Evolutionary conservation across 495 filamentous ascomycete genomes (phyloP), one percentile per base, ranked within the genome.

Genomic region (Bombardia bombarda): DNA sequence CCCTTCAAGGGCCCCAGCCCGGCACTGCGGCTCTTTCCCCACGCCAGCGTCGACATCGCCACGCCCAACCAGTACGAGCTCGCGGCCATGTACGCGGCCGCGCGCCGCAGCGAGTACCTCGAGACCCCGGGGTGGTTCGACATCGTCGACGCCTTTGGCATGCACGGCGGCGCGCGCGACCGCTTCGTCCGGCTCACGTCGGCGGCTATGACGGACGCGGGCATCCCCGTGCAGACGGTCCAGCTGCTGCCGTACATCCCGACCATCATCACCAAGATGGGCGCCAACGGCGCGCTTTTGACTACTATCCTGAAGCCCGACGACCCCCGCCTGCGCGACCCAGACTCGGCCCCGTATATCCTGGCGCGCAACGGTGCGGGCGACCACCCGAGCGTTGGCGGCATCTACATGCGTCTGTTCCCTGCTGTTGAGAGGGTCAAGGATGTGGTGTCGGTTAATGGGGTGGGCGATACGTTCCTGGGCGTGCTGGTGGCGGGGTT

Each of bases 401-500:
- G 88, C 0, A 74, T 95, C 14, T 94, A 93, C 52, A 86, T 96
- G 80, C 70, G 86, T 30, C 58, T 90, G 18, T 92, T 87, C 61
- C 75, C 82, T 0, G 69, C 84, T 12, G 73, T 72, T 2, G 80
- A 85, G 62, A 57, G 65, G n/a, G 66, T 95, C 1, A 60, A 73
- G 13, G 76, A 87, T 22, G 69, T 94, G 4, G 80, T 90, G 10
- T 90, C 85, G 48, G 92, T 96, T 10, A 98, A 96, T 57, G 92
- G 90, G 0, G 89, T 87, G 0, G 92, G 92, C 4, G 92, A 98
- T 65, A 97, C 92, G 0, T 86, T 96, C 50, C 66, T 92, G 2
- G 92, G 90, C 3, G 83, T 86, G 13, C 31, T 94, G 24, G 65
- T 94, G 18, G 81, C 87, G 1, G 84, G 84, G 2, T 44, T 77